These are phyloP conservation scores for Coffea humblotiana DNA, from an alignment of 305 asterid species.

Conservation along the genomic window DNA sequence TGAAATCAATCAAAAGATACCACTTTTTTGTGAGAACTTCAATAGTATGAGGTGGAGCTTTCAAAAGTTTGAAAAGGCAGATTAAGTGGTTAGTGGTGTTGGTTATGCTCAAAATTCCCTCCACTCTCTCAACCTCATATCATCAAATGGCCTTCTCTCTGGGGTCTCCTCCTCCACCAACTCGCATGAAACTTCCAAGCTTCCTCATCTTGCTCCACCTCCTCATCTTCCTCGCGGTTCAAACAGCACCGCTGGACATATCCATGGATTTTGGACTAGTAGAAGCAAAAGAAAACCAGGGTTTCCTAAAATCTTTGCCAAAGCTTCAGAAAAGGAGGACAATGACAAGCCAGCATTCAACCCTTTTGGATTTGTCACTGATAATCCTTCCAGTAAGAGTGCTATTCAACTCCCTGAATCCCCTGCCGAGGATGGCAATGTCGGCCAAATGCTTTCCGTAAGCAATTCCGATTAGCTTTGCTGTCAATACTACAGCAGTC, in stretches of 20 bases:
- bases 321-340: slow-evolving; percentile 67
- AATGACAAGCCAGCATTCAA: slow-evolving; percentile 71
- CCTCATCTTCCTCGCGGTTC: slow-evolving; percentile 25
- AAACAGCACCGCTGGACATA: no score
- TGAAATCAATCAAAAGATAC: no score
- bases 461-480: slow-evolving; percentile 3
- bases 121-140: slow-evolving; percentile 30
- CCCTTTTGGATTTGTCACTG: slow-evolving; percentile 95
- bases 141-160: slow-evolving; percentile 51
- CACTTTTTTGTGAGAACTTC: no score
- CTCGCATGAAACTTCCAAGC: slow-evolving; percentile 25
- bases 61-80: background rate
- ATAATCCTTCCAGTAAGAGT: slow-evolving; percentile 82
- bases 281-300: slow-evolving; percentile 23
- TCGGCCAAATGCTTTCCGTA: slow-evolving; percentile 93
- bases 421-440: slow-evolving; percentile 97
- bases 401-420: slow-evolving; percentile 93
- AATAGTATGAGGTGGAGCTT: no score
- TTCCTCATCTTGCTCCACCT: slow-evolving; percentile 18
- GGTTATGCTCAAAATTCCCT: slow-evolving; percentile 46
- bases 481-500: background rate
- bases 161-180: slow-evolving; percentile 38
- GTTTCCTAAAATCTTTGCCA: slow-evolving; percentile 27
- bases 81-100: slow-evolving; percentile 45
- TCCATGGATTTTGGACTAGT: background rate